Conservation (phyloP, 177 flowering plant genomes). For the Tripterygium wilfordii region DNA sequence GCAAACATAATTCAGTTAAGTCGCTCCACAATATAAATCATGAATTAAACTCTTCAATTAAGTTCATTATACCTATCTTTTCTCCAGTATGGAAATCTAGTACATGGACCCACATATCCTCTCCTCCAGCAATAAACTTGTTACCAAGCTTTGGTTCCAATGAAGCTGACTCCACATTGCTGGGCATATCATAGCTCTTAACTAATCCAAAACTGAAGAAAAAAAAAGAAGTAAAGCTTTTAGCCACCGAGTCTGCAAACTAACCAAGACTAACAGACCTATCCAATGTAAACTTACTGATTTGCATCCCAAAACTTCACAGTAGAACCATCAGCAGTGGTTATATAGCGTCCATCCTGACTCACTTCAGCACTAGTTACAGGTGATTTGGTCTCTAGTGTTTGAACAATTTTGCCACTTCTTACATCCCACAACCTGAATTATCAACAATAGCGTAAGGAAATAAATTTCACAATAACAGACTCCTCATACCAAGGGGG, state of each 20-base stretch:
- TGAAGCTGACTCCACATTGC: conserved; percentile 88
- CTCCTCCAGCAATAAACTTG: conserved; percentile 97
- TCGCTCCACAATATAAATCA: too few species aligned
- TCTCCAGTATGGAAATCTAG: conserved; percentile 96
- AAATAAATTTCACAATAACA: not conserved
- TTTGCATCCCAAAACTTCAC: conserved; percentile 99
- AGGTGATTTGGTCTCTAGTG: conserved; percentile 90
- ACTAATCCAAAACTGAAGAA: conserved; percentile 90
- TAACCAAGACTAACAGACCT: not conserved
- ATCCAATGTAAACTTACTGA: conserved; percentile 51
- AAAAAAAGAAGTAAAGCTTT: not conserved
- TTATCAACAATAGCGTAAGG: not conserved
- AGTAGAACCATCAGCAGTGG: conserved; percentile 88
- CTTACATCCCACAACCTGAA: conserved; percentile 90
- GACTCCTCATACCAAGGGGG: too few species aligned
- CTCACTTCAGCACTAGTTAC: conserved; percentile 99
- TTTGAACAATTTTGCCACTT: conserved; percentile 78
- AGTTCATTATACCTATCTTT: conserved; percentile 61
- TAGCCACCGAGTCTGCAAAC: not conserved
- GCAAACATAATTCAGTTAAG: too few species aligned
- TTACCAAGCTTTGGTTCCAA: conserved; percentile 89
- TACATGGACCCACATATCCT: conserved; percentile 95
- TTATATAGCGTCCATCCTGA: conserved; percentile 95
- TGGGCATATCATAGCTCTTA: conserved; percentile 86
- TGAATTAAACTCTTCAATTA: too few species aligned